Conservation (phyloP, 2,329 filamentous ascomycete genomes). For the Bipolaris sorokiniana region DNA sequence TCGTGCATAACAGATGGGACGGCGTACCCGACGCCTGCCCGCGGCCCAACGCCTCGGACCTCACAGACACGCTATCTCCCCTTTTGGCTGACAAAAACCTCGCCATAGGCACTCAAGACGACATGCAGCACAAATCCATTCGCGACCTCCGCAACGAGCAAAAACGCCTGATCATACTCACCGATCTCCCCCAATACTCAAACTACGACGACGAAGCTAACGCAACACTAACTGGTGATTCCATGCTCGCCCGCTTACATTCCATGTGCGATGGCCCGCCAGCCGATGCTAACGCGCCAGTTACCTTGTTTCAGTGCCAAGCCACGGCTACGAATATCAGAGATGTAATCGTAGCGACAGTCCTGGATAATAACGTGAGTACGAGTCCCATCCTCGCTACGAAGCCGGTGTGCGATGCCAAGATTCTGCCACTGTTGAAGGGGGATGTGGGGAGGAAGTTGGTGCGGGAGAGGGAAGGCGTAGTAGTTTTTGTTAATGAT, state of each 20-base stretch:
- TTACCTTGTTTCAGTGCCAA: constrained; percentile 54
- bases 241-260: constrained; percentile 36
- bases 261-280: constrained; percentile 31
- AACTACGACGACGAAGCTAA: constrained; percentile 46
- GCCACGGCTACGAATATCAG: constrained; percentile 59
- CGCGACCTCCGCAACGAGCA: constrained; percentile 32
- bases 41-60: constrained; percentile 52
- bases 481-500: constrained; percentile 58
- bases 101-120: constrained; percentile 29
- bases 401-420: constrained; percentile 57
- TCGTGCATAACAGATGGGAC: constrained; percentile 60
- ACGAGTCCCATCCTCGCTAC: constrained; percentile 57
- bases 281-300: constrained; percentile 17
- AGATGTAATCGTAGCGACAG: constrained; percentile 55
- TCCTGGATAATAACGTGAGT: constrained; percentile 53
- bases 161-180: constrained; percentile 37
- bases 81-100: constrained; percentile 35
- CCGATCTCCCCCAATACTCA: constrained; percentile 32
- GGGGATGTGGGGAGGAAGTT: constrained; percentile 51
- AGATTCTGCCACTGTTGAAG: constrained; percentile 57
- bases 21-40: constrained; percentile 57
- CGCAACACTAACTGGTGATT: constrained; percentile 39
- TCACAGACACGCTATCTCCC: constrained; percentile 47
- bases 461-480: constrained; percentile 45
- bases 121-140: constrained; percentile 36